Evolutionary conservation across 208 protist species (phyloP), one percentile per base, ranked within the genome.

Genomic region (Leishmania aethiopica): DNA sequence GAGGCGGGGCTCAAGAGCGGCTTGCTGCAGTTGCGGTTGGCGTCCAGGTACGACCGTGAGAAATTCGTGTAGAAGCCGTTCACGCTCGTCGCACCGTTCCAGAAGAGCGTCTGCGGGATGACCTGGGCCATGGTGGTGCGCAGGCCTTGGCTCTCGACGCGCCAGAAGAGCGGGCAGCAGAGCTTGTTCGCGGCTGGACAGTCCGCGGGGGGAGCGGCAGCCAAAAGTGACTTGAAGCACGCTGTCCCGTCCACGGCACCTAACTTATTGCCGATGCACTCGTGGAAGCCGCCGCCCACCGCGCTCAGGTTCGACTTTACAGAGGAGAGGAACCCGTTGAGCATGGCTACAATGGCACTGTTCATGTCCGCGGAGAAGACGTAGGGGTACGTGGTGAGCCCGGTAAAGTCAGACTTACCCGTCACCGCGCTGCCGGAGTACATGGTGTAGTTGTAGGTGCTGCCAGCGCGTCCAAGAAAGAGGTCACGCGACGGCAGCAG

Each of bases 61-160:
- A 88, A 85, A 55, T 88, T 88, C 1, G 81, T 57, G 55, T 60
- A 88, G 67, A 79, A 88, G 74, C 81, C 85, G 78, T 88, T 88
- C 5, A 88, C 32, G 67, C 57, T 66, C 40, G 51, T 42, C 10
- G 67, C 60, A 13, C 81, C 81, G 42, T 88, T 79, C 85, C 85
- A 88, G 66, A 84, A 88, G n/a, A 88, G 79, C 37, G 79, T 82
- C 72, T 55, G 53, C 22, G 71, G 35, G 73, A 59, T 57, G 66
- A 88, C 76, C 15, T 85, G 19, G 37, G 62, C 47, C 74, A 85
- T 67, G 49, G 76, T 80, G 1, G 71, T 80, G 2, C 53, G 60
- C 51, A 51, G 45, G n/a, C 74, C 35, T 57, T 84, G 76, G 25
- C 49, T 40, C 8, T 53, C 53, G n/a, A 60, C 60, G 37, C 64